Percentiles rank a stretch among this genome's conserved stretches.
Conservation (phyloP, 306 rosid genomes). For the Vigna unguiculata region DNA sequence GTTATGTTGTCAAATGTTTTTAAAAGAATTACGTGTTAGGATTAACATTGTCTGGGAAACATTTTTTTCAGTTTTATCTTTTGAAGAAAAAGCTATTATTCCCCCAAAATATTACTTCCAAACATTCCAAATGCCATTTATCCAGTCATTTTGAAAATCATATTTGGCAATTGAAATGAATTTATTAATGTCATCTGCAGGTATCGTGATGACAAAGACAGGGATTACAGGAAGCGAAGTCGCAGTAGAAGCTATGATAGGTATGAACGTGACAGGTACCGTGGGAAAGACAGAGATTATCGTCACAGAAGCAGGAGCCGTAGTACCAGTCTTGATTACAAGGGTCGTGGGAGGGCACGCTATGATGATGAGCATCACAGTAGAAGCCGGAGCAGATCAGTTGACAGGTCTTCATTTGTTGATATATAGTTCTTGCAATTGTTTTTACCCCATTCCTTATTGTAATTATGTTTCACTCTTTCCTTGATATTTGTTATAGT, state of each 20-base stretch:
- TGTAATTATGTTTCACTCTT: not conserved
- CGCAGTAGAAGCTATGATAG: conserved; percentile 81
- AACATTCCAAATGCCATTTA: not conserved
- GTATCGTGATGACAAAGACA: conserved; percentile 68
- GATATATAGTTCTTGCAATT: conserved; percentile 2
- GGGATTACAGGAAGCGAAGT: conserved; percentile 70
- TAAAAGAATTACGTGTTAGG: not conserved
- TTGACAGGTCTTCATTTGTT: conserved; percentile 61
- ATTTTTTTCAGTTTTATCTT: not conserved
- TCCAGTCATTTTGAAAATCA: not conserved
- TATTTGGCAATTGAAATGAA: not conserved
- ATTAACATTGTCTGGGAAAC: not conserved
- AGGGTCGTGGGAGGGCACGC: conserved; percentile 66
- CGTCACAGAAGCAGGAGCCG: conserved; percentile 73
- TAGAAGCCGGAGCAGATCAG: conserved; percentile 69
- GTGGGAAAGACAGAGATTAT: conserved; percentile 67
- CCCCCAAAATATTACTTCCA: not conserved
- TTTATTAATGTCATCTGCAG: conserved; percentile 46
- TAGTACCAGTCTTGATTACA: conserved; percentile 77
- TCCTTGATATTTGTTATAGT: conserved; percentile 46
- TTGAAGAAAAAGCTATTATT: not conserved
- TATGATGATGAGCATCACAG: conserved; percentile 67
- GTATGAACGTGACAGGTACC: conserved; percentile 67
- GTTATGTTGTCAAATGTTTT: not conserved
- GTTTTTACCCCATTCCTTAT: not conserved